Conservation (phyloP, 2,329 filamentous ascomycete species). For the Aspergillus pseudoglaucus region DNA sequence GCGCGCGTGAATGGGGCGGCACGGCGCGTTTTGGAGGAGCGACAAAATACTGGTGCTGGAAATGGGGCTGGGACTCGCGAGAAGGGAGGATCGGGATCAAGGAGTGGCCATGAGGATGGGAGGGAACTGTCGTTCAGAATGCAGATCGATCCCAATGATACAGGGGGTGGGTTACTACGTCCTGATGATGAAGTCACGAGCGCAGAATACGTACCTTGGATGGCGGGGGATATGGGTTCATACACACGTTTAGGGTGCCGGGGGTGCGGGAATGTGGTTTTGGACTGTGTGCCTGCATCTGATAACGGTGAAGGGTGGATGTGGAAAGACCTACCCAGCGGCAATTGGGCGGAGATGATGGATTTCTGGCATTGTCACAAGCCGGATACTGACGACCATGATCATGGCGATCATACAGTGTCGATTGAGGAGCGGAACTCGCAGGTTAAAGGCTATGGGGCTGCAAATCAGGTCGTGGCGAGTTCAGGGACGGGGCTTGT, state of each 20-base stretch:
- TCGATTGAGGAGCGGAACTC: slow-evolving; percentile 44
- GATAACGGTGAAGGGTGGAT: slow-evolving; percentile 27
- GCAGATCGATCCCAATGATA: slow-evolving; percentile 37
- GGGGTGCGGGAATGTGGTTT: slow-evolving; percentile 26
- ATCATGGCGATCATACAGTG: slow-evolving; percentile 33
- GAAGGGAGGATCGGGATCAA: slow-evolving; percentile 17
- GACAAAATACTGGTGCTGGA: neutral
- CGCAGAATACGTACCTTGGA: slow-evolving; percentile 31
- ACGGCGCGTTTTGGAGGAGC: slow-evolving; percentile 12
- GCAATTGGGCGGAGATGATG: slow-evolving; percentile 99
- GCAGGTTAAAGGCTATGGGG: slow-evolving; percentile 69
- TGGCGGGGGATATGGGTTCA: slow-evolving; percentile 30
- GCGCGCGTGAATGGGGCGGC: slow-evolving; percentile 26
- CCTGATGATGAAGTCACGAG: slow-evolving; percentile 20
- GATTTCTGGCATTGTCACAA: slow-evolving; percentile 99
- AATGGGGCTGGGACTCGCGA: neutral
- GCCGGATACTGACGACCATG: slow-evolving; percentile 51
- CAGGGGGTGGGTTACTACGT: neutral
- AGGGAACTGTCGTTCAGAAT: slow-evolving; percentile 49
- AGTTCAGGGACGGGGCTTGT: slow-evolving; percentile 66
- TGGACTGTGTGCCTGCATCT: slow-evolving; percentile 15
- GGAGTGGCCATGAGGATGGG: too few relatives aligned
- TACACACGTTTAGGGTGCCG: slow-evolving; percentile 32
- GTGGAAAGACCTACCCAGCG: slow-evolving; percentile 93
- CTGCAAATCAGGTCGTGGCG: slow-evolving; percentile 65